Base-by-base conservation (phyloP, 768 basidiomycete genomes). In the Collybiopsis luxurians region DNA sequence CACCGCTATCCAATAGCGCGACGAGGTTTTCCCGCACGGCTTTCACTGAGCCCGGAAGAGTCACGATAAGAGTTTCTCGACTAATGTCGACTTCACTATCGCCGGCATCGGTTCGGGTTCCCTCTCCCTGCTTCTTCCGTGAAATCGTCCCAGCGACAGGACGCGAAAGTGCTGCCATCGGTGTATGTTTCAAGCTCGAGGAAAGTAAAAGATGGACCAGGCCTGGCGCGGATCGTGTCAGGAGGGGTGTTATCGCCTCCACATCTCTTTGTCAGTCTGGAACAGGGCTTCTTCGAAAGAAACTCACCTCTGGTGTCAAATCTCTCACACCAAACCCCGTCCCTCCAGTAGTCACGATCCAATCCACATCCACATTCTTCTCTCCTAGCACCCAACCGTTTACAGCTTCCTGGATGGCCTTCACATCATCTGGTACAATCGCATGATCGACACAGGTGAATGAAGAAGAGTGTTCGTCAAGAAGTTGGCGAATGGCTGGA, bases 241-340 rank as follows among this genome's bases (percentile, higher is more conserved):
- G 76, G n/a, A 90, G 72, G 1, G 84, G 78, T 21, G 73, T 67
- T 53, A 88, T 79, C 0, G 87, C 83, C 86, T 88, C 58, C 15
- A 13, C 11, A 54, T n/a, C 27, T 31, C 45, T 49, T 3, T 36
- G 15, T 31, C 7, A 31, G 21, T 17, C 4, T 21, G 15, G 21
- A 40, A 45, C 5, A 6, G 26, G 61, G 13, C 19, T 23, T 40
- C 47, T 30, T 21, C 10, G 47, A 46, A 40, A 30, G 26, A 21
- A 12, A 53, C 63, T 49, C 45, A 90, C 92, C 80, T 96, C 92
- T 38, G 93, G 93, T 3, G 93, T 96, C 43, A 77, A 72, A 70
- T 96, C 93, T 61, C 89, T 75, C 28, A 81, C 74, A 1, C 92
- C 89, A 64, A 94, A 93, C 6, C 93, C 93, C 0, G 93, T 96